A percentile compares a stretch with the other conserved stretches of the same genome.
phyloP scores from a whole-genome alignment of 192 early-diverging fungal species.

The Backusella sp. region DNA sequence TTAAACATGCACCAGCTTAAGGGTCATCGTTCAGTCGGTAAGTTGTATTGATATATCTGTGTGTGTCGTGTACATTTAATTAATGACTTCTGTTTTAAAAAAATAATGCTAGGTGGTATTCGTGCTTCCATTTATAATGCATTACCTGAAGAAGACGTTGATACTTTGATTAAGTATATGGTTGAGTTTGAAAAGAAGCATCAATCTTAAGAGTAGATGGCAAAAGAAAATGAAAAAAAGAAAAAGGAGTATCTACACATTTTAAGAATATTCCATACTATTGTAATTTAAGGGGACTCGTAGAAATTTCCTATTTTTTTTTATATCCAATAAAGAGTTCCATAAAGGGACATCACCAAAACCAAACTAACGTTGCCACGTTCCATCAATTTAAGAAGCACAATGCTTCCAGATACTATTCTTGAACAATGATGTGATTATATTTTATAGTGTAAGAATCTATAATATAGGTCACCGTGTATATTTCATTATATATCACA shows the following conservation, averaged over 20 bases:
- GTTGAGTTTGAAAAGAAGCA: slow-evolving; percentile 72
- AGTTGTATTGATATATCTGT: background rate
- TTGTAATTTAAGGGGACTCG: background rate
- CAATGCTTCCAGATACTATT: background rate
- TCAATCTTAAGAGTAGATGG: background rate
- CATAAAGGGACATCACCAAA: background rate
- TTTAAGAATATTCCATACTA: background rate
- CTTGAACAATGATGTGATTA: too few relatives aligned
- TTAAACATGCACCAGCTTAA: slow-evolving; percentile 85
- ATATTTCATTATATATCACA: too few relatives aligned
- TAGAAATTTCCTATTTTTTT: background rate
- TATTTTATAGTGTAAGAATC: too few relatives aligned
- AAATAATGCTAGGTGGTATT: slow-evolving; percentile 58
- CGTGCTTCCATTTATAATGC: slow-evolving; percentile 95
- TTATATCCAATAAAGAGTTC: background rate
- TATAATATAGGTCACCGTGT: too few relatives aligned
- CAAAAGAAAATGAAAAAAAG: background rate
- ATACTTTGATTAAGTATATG: slow-evolving; percentile 79
- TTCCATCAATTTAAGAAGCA: background rate
- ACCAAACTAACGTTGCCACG: background rate
- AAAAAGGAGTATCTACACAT: background rate
- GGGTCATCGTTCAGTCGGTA: slow-evolving; percentile 92
- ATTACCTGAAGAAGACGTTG: slow-evolving; percentile 79
- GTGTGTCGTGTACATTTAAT: background rate
- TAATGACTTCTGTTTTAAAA: background rate